Conservation (phyloP, 1,139 yeast genomes). For the Zygotorulaspora mrakii region DNA sequence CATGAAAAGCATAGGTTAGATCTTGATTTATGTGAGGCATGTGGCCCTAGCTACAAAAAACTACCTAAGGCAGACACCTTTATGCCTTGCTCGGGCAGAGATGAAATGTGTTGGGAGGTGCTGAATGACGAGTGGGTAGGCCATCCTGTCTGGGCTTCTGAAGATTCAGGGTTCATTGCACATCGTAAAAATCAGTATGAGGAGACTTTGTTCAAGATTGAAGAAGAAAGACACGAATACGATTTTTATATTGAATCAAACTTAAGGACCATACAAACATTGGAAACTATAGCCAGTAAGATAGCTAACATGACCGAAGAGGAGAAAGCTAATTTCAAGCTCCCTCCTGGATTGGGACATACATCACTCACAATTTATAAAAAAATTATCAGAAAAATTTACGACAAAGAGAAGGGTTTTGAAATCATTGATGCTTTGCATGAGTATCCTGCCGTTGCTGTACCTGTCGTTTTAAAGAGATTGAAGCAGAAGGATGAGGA, state of each 20-base stretch:
- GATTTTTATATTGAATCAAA: slow-evolving; percentile 95
- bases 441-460: slow-evolving; percentile 91
- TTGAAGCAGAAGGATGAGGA: slow-evolving; percentile 97
- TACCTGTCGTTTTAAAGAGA: slow-evolving; percentile 86
- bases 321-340: slow-evolving; percentile 78
- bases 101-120: slow-evolving; percentile 99
- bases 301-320: slow-evolving; percentile 90
- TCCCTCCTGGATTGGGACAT: slow-evolving; percentile 92
- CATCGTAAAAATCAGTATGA: slow-evolving; percentile 97
- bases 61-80: slow-evolving; percentile 91
- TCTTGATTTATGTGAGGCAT: slow-evolving; percentile 73
- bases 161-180: slow-evolving; percentile 96
- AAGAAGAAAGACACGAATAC: slow-evolving; percentile 96
- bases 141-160: slow-evolving; percentile 99
- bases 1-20: slow-evolving; percentile 89
- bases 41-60: slow-evolving; percentile 90
- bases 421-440: slow-evolving; percentile 95
- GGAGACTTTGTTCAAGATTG: slow-evolving; percentile 89
- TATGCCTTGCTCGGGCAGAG: slow-evolving; percentile 98
- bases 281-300: slow-evolving; percentile 92
- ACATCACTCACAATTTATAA: slow-evolving; percentile 87
- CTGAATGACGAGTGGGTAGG: slow-evolving; percentile 99
- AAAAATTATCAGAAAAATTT: slow-evolving; percentile 85
- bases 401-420: slow-evolving; percentile 90
- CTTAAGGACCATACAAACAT: slow-evolving; percentile 87